Conservation (phyloP, 2,329 filamentous ascomycete genomes). For the Ceratocystis variospora region DNA sequence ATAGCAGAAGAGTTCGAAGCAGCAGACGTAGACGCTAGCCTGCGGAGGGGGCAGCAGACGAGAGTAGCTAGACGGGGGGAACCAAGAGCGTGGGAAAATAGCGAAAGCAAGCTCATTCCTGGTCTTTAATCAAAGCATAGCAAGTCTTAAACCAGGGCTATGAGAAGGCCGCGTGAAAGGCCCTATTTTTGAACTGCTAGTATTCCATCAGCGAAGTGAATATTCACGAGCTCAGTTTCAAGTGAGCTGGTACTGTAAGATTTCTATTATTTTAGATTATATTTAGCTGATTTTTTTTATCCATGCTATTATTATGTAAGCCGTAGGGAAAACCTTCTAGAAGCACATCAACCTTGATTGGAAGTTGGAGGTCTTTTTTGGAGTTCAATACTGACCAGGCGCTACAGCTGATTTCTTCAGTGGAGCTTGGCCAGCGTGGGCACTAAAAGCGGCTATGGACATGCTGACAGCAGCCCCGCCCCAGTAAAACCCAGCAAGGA, state of each 20-base stretch:
- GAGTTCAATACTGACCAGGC: neutral
- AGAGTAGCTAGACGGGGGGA: conserved; percentile 3
- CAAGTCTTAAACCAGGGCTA: neutral
- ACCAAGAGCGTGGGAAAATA: neutral
- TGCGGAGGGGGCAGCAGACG: neutral
- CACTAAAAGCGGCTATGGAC: neutral
- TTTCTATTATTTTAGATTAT: neutral
- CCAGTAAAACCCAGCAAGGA: neutral
- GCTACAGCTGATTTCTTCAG: neutral
- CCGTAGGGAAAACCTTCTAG: conserved; percentile 3
- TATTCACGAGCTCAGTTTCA: neutral
- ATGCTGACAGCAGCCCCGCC: neutral
- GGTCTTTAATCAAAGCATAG: neutral
- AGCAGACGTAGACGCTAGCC: neutral
- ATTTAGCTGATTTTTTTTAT: neutral
- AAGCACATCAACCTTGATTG: neutral
- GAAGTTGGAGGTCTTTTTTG: neutral
- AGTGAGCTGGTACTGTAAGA: neutral
- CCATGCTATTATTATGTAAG: neutral
- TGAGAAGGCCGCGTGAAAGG: too few relatives aligned
- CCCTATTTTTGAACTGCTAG: too few relatives aligned
- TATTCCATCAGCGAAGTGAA: too few relatives aligned
- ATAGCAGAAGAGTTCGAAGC: neutral
- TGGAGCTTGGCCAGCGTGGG: neutral
- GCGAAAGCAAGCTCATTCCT: conserved; percentile 2